Percentiles rank a stretch among this genome's conserved stretches.
Evolutionary conservation across 192 early-diverging fungal genomes (phyloP).

Genomic region (Helicostylum pulchrum): DNA sequence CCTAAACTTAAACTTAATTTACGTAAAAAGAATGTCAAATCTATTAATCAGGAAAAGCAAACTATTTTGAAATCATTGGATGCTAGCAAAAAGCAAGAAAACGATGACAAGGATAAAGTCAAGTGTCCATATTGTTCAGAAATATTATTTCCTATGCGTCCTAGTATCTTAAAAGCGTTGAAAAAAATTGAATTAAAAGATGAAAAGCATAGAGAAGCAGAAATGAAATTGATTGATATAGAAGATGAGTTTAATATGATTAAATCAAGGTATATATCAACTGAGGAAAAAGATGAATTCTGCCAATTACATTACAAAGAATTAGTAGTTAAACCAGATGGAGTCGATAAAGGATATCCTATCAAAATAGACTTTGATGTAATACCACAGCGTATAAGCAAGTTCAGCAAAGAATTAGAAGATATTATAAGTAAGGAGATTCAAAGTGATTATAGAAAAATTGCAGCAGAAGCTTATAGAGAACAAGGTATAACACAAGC

Average conservation of each 20-base stretch:
- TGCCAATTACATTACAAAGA: conserved; percentile 46
- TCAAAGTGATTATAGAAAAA: conserved; percentile 34
- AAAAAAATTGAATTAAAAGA: background rate
- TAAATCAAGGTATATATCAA: background rate
- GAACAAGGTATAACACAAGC: conserved; percentile 40
- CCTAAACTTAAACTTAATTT: too few relatives aligned
- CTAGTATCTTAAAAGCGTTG: background rate
- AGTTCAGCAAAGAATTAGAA: conserved; percentile 33
- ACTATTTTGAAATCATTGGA: too few relatives aligned
- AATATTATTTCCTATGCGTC: background rate
- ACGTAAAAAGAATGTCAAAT: too few relatives aligned
- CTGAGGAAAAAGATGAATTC: conserved; percentile 24
- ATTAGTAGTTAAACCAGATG: conserved; percentile 38
- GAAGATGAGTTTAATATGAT: background rate
- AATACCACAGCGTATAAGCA: conserved; percentile 28
- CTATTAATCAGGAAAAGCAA: too few relatives aligned
- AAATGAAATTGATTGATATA: background rate
- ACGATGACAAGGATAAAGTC: background rate
- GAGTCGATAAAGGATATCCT: conserved; percentile 35
- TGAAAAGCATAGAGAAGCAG: background rate
- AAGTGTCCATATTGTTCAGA: background rate
- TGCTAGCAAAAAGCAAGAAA: background rate
- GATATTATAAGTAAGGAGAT: conserved; percentile 30
- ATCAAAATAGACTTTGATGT: conserved; percentile 34
- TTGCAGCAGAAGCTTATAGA: conserved; percentile 32